Evolutionary conservation across 116 monocot species (phyloP).

Genomic region (Phalaenopsis hybrid): DNA sequence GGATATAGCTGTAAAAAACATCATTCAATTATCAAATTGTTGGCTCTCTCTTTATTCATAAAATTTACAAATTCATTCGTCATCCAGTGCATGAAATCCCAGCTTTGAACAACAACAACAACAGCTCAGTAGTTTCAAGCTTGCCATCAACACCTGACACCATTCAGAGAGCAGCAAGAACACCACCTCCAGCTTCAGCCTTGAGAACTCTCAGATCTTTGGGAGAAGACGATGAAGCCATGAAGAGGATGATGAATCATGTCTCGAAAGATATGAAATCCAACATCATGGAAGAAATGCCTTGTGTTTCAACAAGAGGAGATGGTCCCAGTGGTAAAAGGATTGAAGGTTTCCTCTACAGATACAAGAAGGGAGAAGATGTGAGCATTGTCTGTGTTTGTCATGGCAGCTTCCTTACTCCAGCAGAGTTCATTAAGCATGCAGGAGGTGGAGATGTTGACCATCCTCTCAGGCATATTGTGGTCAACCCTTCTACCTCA

Average conservation of each 20-base stretch:
- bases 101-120: background rate
- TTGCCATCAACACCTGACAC: background rate
- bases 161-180: background rate
- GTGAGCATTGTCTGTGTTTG: slow-evolving; percentile 23
- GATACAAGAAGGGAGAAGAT: slow-evolving; percentile 17
- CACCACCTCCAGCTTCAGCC: background rate
- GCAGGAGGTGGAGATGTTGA: slow-evolving; percentile 20
- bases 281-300: slow-evolving; percentile 28
- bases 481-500: slow-evolving; percentile 9
- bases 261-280: slow-evolving; percentile 10
- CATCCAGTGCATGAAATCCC: background rate
- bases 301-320: slow-evolving; percentile 17
- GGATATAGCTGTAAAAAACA: too few relatives aligned
- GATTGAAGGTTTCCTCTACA: slow-evolving; percentile 24
- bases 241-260: slow-evolving; percentile 4
- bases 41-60: too few relatives aligned
- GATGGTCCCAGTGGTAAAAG: slow-evolving; percentile 19
- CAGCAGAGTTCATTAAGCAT: slow-evolving; percentile 24
- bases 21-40: too few relatives aligned
- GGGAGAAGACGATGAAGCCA: background rate
- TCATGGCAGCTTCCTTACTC: slow-evolving; percentile 21
- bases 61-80: too few relatives aligned
- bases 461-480: slow-evolving; percentile 24
- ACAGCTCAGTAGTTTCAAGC: background rate
- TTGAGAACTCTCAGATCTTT: background rate